Conservation (phyloP, 2,329 filamentous ascomycete genomes). For the Xylaria sp. region DNA sequence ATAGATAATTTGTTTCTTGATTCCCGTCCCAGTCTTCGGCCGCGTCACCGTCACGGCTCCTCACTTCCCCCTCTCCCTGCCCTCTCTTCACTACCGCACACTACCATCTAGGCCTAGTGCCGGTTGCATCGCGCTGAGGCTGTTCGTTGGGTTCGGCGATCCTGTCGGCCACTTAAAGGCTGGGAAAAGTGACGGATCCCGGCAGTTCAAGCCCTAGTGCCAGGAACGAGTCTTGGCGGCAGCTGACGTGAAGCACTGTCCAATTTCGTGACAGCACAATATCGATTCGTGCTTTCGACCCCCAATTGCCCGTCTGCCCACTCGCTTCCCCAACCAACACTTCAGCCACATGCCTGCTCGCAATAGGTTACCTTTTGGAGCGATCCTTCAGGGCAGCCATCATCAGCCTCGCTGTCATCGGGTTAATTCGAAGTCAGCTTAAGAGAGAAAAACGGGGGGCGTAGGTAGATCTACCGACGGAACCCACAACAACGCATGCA, state of each 20-base stretch:
- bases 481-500: background rate
- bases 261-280: constrained; percentile 35
- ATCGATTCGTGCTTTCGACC: constrained; percentile 33
- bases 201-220: constrained; percentile 29
- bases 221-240: constrained; percentile 36
- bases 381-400: background rate
- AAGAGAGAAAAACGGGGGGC: background rate
- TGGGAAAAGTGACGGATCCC: constrained; percentile 23
- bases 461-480: too few relatives aligned
- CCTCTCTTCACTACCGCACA: background rate
- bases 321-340: background rate
- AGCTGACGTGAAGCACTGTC: constrained; percentile 25
- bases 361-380: background rate
- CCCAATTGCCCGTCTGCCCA: constrained; percentile 15
- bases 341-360: constrained; percentile 23
- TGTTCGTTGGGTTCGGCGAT: constrained; percentile 13
- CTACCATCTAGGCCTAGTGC: background rate
- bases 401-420: constrained; percentile 14
- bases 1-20: background rate
- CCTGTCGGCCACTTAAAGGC: constrained; percentile 14
- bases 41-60: constrained; percentile 19
- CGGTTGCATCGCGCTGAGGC: constrained; percentile 4
- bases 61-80: too few relatives aligned
- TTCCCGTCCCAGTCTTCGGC: background rate
- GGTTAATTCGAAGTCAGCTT: background rate